Percentiles rank a stretch among this genome's conserved stretches.
phyloP scores from a whole-genome alignment of 371 early-diverging fungal species.

The Batrachochytrium dendrobatidis region DNA sequence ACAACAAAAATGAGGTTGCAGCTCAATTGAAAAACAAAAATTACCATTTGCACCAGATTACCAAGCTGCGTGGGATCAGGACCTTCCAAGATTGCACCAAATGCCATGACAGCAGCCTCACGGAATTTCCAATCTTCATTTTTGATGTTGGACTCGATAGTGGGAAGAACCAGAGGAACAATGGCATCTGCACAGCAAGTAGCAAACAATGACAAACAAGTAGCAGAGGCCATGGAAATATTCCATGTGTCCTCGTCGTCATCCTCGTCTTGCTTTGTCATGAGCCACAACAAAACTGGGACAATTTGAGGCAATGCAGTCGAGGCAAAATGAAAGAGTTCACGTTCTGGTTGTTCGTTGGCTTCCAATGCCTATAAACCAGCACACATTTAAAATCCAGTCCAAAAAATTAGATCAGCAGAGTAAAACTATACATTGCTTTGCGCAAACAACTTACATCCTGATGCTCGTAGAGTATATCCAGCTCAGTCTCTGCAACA shows the following conservation, averaged over 20 bases:
- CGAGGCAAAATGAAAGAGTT: constrained; percentile 60
- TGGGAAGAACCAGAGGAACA: constrained; percentile 75
- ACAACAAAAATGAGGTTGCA: not conserved
- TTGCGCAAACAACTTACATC: constrained; percentile 5
- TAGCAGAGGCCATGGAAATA: constrained; percentile 93
- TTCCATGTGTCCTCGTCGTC: constrained; percentile 98
- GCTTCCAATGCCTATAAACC: constrained; percentile 33
- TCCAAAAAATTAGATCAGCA: no score
- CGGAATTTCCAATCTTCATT: constrained; percentile 83
- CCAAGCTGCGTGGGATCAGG: constrained; percentile 59
- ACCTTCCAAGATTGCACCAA: constrained; percentile 94
- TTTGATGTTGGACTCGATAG: constrained; percentile 78
- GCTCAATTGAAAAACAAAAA: not conserved
- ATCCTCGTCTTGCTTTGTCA: constrained; percentile 93
- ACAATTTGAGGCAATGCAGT: constrained; percentile 68
- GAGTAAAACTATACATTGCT: no score
- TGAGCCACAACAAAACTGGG: constrained; percentile 75
- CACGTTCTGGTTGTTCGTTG: constrained; percentile 50
- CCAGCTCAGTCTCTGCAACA: constrained; percentile 84
- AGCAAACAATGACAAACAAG: constrained; percentile 82
- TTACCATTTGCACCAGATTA: constrained; percentile 64
- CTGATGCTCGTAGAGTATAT: constrained; percentile 16
- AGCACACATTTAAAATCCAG: not conserved
- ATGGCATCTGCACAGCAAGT: constrained; percentile 70
- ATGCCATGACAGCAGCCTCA: constrained; percentile 96